These are phyloP conservation scores for Flaveria linearis DNA, from an alignment of 129 eudicot genomes.

Conservation along the genomic window DNA sequence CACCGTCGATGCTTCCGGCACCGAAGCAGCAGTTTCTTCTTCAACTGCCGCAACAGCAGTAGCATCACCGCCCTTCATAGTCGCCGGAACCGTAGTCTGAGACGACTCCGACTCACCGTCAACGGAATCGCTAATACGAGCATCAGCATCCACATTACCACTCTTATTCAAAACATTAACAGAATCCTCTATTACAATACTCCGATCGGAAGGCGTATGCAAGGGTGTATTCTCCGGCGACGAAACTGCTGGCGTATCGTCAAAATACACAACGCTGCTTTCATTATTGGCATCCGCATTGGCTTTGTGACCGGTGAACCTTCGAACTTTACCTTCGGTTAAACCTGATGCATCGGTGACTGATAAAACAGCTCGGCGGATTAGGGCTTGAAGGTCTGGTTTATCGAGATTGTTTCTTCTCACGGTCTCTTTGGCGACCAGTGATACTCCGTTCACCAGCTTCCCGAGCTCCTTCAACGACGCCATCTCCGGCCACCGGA, in stretches of 20 bases:
- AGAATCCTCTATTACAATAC: not conserved
- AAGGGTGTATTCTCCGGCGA: not conserved
- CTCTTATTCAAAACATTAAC: not conserved
- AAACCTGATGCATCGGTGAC: conserved; percentile 68
- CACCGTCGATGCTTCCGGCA: not conserved
- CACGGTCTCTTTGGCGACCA: conserved; percentile 63
- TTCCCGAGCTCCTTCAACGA: conserved; percentile 53
- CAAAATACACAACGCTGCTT: conserved; percentile 50
- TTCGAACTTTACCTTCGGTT: conserved; percentile 60
- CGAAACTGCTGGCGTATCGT: conserved; percentile 19
- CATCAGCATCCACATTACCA: conserved; percentile 1
- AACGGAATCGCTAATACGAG: conserved; percentile 2
- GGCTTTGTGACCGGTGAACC: conserved; percentile 25
- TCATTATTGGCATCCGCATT: conserved; percentile 1
- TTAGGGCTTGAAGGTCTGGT: conserved; percentile 46
- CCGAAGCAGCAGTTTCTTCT: conserved; percentile 19
- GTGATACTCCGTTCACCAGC: conserved; percentile 55
- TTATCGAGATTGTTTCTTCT: conserved; percentile 24
- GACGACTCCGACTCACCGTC: not conserved
- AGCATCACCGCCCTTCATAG: conserved; percentile 4
- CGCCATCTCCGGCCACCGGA: conserved; percentile 30
- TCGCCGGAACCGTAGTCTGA: conserved; percentile 10
- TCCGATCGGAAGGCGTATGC: conserved; percentile 20
- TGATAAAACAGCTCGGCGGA: conserved; percentile 51
- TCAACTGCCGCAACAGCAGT: conserved; percentile 2